Percentiles rank a stretch among this genome's conserved stretches.
These are phyloP conservation scores for Luffa acutangula DNA, from an alignment of 306 rosid genomes.

Conservation along the genomic window DNA sequence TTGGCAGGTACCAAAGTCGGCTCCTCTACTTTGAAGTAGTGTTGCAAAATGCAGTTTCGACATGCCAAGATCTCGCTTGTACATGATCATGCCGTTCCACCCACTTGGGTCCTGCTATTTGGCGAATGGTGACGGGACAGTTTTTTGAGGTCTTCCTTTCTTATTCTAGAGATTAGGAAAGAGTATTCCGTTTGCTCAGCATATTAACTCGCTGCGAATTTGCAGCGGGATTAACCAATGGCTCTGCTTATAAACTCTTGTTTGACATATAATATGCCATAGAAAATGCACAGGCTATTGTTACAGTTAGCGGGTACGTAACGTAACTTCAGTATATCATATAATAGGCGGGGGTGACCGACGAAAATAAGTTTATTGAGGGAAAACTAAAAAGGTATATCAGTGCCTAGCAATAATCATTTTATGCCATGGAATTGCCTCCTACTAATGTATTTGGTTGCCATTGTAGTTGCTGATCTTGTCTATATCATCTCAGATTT, in stretches of 20 bases:
- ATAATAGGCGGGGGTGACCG: not conserved
- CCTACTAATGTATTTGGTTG: not conserved
- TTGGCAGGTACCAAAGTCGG: not conserved
- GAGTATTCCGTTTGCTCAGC: conserved; percentile 9
- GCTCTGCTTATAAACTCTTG: conserved; percentile 7
- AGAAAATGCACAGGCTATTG: conserved; percentile 11
- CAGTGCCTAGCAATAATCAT: not conserved
- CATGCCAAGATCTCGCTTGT: conserved; percentile 7
- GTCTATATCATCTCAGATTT: not conserved
- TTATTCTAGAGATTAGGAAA: conserved; percentile 5
- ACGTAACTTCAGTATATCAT: not conserved
- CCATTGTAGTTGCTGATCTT: not conserved
- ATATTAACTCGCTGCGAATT: conserved; percentile 3
- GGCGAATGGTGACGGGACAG: conserved; percentile 5
- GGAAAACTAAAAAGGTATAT: not conserved
- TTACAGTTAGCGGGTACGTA: not conserved
- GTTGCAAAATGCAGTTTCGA: not conserved
- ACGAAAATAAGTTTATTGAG: not conserved
- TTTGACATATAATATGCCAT: conserved; percentile 8
- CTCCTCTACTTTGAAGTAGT: conserved; percentile 2
- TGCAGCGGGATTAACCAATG: conserved; percentile 9
- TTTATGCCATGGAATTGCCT: not conserved
- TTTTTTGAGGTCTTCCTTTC: conserved; percentile 6
- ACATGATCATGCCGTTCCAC: conserved; percentile 9
- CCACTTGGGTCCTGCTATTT: conserved; percentile 3